Conservation (phyloP, 306 rosid species). For the Sesbania bispinosa region DNA sequence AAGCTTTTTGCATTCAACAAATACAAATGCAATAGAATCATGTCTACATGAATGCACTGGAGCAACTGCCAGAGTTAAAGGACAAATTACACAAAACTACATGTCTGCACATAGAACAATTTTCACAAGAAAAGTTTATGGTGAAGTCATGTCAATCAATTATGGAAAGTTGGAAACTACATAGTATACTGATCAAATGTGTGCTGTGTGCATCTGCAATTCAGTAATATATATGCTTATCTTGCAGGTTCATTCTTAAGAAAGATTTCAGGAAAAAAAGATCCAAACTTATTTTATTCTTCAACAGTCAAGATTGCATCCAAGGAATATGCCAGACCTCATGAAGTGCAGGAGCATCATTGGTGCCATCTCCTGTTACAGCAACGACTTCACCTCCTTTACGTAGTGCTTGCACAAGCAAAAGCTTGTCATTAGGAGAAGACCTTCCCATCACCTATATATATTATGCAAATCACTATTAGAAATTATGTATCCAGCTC, state of each 20-base stretch:
- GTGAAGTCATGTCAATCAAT: conserved; percentile 5
- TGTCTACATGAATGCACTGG: conserved; percentile 5
- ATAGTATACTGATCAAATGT: background rate
- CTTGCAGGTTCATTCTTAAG: conserved; percentile 7
- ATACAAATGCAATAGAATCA: conserved; percentile 11
- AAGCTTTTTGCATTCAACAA: conserved; percentile 2
- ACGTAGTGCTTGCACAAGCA: conserved; percentile 97
- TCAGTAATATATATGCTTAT: background rate
- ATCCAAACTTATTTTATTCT: background rate
- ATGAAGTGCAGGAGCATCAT: conserved; percentile 97
- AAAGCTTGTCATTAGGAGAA: conserved; percentile 96
- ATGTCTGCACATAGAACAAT: conserved; percentile 5
- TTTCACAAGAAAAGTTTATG: conserved; percentile 2
- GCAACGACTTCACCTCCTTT: conserved; percentile 94
- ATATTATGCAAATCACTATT: conserved; percentile 15
- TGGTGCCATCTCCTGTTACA: conserved; percentile 98
- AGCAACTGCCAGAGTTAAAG: background rate
- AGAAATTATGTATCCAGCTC: background rate
- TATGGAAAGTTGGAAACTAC: background rate
- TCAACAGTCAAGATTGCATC: conserved; percentile 9
- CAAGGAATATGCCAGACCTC: conserved; percentile 68
- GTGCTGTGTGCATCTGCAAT: background rate
- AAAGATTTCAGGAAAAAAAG: background rate
- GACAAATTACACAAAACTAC: conserved; percentile 11
- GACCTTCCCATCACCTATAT: conserved; percentile 96